phyloP scores from a whole-genome alignment of 768 basidiomycete genomes.

The Macrolepiota fuliginosa region DNA sequence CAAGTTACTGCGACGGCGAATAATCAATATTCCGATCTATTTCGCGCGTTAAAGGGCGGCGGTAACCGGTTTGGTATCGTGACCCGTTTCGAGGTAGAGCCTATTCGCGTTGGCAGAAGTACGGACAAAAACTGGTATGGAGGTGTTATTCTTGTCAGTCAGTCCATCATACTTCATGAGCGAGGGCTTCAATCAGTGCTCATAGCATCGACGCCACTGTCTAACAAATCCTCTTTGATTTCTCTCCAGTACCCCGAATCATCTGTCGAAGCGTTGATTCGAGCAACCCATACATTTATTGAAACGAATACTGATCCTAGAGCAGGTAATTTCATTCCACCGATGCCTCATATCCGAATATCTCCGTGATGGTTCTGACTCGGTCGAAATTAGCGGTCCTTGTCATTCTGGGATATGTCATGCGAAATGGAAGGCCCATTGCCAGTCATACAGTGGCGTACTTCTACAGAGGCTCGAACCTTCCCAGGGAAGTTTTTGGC shows the following conservation, averaged over 20 bases:
- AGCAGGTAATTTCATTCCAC: conserved; percentile 27
- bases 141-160: conserved; percentile 36
- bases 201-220: conserved; percentile 6
- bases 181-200: conserved; percentile 17
- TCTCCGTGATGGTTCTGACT: neutral
- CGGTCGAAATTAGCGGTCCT: neutral
- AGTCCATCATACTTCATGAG: conserved; percentile 15
- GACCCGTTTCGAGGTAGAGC: conserved; percentile 38
- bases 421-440: conserved; percentile 21
- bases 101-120: conserved; percentile 36
- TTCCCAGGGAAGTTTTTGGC: conserved; percentile 31
- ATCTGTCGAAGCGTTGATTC: conserved; percentile 33
- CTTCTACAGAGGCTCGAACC: conserved; percentile 35
- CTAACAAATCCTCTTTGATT: conserved; percentile 6
- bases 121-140: conserved; percentile 37
- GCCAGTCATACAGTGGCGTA: conserved; percentile 26
- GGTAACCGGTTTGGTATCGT: conserved; percentile 45
- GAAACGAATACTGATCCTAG: conserved; percentile 34
- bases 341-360: neutral
- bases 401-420: conserved; percentile 17
- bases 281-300: conserved; percentile 34
- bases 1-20: conserved; percentile 38
- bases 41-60: conserved; percentile 44
- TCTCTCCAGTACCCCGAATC: conserved; percentile 32
- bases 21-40: conserved; percentile 40